Conservation (phyloP, 1,284 basidiomycete genomes). For the Anthracocystis walkeri region DNA sequence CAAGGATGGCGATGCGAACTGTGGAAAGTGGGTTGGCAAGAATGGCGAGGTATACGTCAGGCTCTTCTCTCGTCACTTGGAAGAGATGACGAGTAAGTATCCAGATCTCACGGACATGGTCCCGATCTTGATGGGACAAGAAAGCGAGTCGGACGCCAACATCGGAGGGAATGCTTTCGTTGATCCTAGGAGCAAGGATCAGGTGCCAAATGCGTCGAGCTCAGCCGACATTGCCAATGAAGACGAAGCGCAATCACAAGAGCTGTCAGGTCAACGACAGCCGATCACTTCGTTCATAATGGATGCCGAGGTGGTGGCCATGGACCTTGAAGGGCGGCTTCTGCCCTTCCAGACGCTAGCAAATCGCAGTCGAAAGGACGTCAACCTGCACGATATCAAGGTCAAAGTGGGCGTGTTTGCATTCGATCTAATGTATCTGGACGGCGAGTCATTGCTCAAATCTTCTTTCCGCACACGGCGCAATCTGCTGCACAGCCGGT, state of each 20-base stretch:
- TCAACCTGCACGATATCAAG: conserved; percentile 63
- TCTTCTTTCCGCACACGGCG: conserved; percentile 81
- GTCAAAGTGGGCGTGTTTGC: conserved; percentile 67
- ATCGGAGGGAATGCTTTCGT: conserved; percentile 16
- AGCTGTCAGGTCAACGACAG: conserved; percentile 2
- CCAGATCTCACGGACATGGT: conserved; percentile 79
- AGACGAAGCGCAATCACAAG: background rate
- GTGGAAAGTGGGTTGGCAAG: conserved; percentile 62
- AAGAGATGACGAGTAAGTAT: conserved; percentile 91
- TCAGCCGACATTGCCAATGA: background rate
- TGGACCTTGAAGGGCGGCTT: conserved; percentile 55
- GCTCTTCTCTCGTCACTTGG: conserved; percentile 88
- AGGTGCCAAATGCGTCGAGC: background rate
- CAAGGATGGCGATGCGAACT: conserved; percentile 25
- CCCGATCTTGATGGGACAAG: conserved; percentile 63
- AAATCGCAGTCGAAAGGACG: conserved; percentile 63
- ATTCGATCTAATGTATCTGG: conserved; percentile 65
- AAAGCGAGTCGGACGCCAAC: conserved; percentile 31
- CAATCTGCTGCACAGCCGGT: conserved; percentile 74
- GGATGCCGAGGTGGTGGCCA: conserved; percentile 78
- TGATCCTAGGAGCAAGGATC: background rate
- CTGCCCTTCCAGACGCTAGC: conserved; percentile 65
- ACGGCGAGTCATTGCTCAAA: conserved; percentile 77
- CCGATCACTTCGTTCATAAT: conserved; percentile 78
- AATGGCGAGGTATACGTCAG: conserved; percentile 73